Evolutionary conservation across 2,329 filamentous ascomycete species (phyloP).

Genomic region (Colletotrichum lini): DNA sequence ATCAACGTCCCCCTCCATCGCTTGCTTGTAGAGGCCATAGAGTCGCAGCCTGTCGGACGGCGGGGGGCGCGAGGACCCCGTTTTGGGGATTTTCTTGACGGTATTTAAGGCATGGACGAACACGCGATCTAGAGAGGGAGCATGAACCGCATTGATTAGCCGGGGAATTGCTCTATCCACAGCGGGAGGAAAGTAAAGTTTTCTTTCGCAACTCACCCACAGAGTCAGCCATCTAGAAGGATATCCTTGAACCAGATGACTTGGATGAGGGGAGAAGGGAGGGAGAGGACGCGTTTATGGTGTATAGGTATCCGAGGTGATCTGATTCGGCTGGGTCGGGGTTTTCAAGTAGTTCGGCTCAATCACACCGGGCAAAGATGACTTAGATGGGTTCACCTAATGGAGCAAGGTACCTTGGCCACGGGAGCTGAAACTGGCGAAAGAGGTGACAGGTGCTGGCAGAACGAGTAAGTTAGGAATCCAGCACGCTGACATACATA

Average conservation of each 20-base stretch:
- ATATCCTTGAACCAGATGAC: slow-evolving; percentile 21
- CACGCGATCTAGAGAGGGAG: slow-evolving; percentile 81
- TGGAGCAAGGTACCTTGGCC: slow-evolving; percentile 21
- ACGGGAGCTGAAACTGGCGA: slow-evolving; percentile 18
- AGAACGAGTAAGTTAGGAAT: slow-evolving; percentile 23
- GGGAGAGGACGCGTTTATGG: slow-evolving; percentile 24
- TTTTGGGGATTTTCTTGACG: slow-evolving; percentile 96
- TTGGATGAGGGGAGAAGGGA: slow-evolving; percentile 8
- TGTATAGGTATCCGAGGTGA: slow-evolving; percentile 28
- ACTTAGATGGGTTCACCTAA: slow-evolving; percentile 36
- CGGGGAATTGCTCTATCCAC: slow-evolving; percentile 44
- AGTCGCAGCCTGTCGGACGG: slow-evolving; percentile 87
- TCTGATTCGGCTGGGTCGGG: slow-evolving; percentile 31
- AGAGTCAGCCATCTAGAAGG: slow-evolving; percentile 55
- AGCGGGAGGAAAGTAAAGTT: slow-evolving; percentile 40
- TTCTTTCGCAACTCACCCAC: slow-evolving; percentile 51
- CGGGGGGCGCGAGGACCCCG: slow-evolving; percentile 90
- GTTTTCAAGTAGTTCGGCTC: slow-evolving; percentile 32
- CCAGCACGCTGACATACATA: slow-evolving; percentile 39
- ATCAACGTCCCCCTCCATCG: slow-evolving; percentile 98
- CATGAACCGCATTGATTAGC: slow-evolving; percentile 40
- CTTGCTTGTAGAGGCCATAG: slow-evolving; percentile 99
- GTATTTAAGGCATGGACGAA: slow-evolving; percentile 99
- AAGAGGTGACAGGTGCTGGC: slow-evolving; percentile 26
- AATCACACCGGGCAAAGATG: slow-evolving; percentile 29